phyloP scores from a whole-genome alignment of 305 asterid species.

The Rubia peregrina region DNA sequence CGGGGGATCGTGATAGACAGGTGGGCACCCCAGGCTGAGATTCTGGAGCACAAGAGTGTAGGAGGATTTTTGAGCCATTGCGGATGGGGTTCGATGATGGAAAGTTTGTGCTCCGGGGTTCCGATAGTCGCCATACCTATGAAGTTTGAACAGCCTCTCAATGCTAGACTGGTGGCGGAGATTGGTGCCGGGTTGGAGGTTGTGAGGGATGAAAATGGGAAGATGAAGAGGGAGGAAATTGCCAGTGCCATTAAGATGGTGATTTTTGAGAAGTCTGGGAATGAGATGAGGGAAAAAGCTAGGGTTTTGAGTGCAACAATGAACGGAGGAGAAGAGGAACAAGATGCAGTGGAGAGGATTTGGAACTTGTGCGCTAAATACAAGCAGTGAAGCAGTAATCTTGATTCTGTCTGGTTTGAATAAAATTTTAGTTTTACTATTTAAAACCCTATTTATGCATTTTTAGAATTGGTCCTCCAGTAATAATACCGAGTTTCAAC shows the following conservation, averaged over 20 bases:
- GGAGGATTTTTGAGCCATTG: conserved; percentile 25
- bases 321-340: conserved; percentile 2
- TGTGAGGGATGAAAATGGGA: conserved; percentile 10
- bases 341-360: conserved; percentile 2
- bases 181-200: conserved; percentile 20
- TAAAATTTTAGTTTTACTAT: no score
- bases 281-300: conserved; percentile 8
- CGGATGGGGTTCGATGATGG: conserved; percentile 1
- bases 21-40: conserved; percentile 25
- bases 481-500: no score
- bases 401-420: no score
- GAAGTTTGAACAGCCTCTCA: conserved; percentile 17
- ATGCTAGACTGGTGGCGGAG: conserved; percentile 18
- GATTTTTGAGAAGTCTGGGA: conserved; percentile 12
- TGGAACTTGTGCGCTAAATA: conserved; percentile 11
- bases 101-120: conserved; percentile 7
- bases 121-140: conserved; percentile 17
- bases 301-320: conserved; percentile 1
- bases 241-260: conserved; percentile 12
- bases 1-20: conserved; percentile 18
- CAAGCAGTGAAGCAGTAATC: background rate
- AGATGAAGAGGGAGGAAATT: conserved; percentile 7
- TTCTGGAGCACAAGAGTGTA: conserved; percentile 15
- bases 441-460: no score
- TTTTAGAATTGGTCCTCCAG: background rate